Conservation (phyloP, 78 protist genomes). For the Protostelium mycophagum region DNA sequence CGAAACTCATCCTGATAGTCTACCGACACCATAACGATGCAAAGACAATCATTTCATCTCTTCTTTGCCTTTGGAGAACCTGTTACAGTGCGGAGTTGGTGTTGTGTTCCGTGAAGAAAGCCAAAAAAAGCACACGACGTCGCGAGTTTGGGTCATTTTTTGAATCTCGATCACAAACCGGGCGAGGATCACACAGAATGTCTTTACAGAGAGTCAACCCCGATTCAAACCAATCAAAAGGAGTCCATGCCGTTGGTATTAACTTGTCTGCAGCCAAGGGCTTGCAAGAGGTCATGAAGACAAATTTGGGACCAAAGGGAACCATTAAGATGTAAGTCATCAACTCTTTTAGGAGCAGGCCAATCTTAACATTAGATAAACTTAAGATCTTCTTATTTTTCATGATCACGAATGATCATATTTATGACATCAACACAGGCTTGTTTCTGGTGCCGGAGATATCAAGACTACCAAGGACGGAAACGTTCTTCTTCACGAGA, state of each 20-base stretch:
- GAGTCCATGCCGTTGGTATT: slow-evolving; percentile 67
- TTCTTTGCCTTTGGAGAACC: no score
- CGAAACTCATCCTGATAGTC: no score
- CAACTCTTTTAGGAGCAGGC: background rate
- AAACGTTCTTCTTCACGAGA: slow-evolving; percentile 91
- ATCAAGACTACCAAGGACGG: slow-evolving; percentile 99
- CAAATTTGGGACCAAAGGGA: slow-evolving; percentile 99
- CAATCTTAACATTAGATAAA: background rate
- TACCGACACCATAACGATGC: no score
- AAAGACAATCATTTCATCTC: no score
- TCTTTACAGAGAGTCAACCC: background rate
- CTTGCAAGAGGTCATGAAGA: slow-evolving; percentile 87
- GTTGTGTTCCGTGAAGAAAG: no score
- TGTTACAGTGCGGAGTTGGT: no score
- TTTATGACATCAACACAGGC: slow-evolving; percentile 14
- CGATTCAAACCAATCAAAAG: background rate
- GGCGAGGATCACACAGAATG: no score
- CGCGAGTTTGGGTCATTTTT: no score
- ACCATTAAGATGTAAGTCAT: slow-evolving; percentile 93
- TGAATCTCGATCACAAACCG: no score
- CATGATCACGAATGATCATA: background rate
- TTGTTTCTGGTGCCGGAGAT: slow-evolving; percentile 98
- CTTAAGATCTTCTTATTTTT: background rate
- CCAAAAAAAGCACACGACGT: no score
- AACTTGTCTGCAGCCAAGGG: slow-evolving; percentile 94